A percentile compares a stretch with the other conserved stretches of the same genome.
Evolutionary conservation across 1,284 basidiomycete species (phyloP).

Genomic region (Gymnopus androsaceus): DNA sequence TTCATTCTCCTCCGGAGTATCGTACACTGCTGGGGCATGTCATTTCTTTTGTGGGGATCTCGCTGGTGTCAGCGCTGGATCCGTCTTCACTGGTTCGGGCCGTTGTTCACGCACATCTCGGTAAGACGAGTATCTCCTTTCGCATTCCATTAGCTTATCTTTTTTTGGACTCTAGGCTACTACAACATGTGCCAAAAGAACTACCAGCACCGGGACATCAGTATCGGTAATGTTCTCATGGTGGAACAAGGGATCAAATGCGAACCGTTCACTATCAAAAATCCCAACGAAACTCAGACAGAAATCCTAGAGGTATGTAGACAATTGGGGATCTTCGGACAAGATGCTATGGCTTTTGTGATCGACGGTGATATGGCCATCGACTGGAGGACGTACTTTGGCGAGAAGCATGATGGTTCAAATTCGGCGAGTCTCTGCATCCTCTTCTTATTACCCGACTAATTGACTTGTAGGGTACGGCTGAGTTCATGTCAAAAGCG

Average conservation of each 20-base stretch:
- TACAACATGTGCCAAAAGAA: slow-evolving; percentile 9
- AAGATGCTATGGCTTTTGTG: neutral
- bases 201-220: slow-evolving; percentile 15
- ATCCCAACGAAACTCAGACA: neutral
- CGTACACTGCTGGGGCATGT: neutral
- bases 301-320: neutral
- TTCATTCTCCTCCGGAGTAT: neutral
- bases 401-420: neutral
- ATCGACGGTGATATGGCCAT: slow-evolving; percentile 3
- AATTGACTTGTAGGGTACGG: neutral
- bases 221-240: slow-evolving; percentile 16
- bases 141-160: neutral
- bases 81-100: neutral
- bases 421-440: neutral
- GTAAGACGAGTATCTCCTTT: too few species aligned
- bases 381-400: neutral
- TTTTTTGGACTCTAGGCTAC: slow-evolving; percentile 6
- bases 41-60: neutral
- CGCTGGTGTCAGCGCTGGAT: neutral
- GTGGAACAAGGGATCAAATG: slow-evolving; percentile 1
- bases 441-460: neutral
- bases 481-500: neutral
- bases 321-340: neutral
- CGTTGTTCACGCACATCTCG: slow-evolving; percentile 13
- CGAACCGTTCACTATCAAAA: neutral